A percentile compares a stretch with the other conserved stretches of the same genome.
Evolutionary conservation across 352 stramenopile species (phyloP).

Genomic region (Phytophthora rubi): DNA sequence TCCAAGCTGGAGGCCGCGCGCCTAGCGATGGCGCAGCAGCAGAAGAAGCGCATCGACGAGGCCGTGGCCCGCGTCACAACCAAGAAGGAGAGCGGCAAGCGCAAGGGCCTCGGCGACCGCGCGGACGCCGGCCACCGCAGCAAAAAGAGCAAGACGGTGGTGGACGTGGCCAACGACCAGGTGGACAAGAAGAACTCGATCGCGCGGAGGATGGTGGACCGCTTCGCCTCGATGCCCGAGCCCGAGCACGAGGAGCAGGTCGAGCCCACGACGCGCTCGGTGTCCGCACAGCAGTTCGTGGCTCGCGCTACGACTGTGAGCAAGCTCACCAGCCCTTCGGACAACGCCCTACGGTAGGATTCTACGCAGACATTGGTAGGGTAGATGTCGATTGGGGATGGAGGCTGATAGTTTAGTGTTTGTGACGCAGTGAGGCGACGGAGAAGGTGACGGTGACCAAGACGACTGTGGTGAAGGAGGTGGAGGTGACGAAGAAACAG

Average conservation of each 20-base stretch:
- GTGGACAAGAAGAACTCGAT: constrained; percentile 48
- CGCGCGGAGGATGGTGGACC: constrained; percentile 47
- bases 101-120: constrained; percentile 52
- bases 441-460: constrained; percentile 15
- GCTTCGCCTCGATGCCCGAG: constrained; percentile 45
- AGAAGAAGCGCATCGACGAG: constrained; percentile 71
- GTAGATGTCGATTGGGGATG: not conserved
- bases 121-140: constrained; percentile 45
- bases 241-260: constrained; percentile 42
- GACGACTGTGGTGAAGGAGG: constrained; percentile 12
- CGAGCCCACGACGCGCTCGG: constrained; percentile 28
- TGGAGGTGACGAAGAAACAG: constrained; percentile 19
- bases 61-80: constrained; percentile 61
- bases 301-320: constrained; percentile 28
- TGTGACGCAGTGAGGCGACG: constrained; percentile 32
- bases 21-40: constrained; percentile 62
- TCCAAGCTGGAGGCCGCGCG: constrained; percentile 81
- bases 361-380: constrained; percentile 1
- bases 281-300: constrained; percentile 40
- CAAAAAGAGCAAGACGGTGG: constrained; percentile 60
- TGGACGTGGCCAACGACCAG: constrained; percentile 37
- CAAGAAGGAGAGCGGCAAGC: constrained; percentile 72
- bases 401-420: constrained; percentile 9
- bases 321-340: constrained; percentile 23
- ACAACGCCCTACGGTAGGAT: constrained; percentile 19